phyloP scores from a whole-genome alignment of 352 stramenopile genomes.

The Salisapilia sapeloensis region DNA sequence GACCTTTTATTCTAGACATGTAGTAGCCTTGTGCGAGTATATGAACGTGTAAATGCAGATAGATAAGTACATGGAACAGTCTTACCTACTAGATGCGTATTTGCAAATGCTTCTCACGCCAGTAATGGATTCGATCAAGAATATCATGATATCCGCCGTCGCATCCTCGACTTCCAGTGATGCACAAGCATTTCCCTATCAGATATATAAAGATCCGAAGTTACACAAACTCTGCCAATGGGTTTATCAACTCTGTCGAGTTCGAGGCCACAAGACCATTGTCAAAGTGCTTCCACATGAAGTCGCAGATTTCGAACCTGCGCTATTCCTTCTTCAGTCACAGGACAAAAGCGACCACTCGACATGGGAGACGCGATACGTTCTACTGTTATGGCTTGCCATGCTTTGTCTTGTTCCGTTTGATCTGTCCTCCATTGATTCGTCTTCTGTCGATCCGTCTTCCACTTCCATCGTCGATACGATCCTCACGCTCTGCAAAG shows the following conservation, averaged over 20 bases:
- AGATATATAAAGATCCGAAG: conserved; percentile 49
- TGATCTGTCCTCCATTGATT: conserved; percentile 93
- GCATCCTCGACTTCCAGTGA: background rate
- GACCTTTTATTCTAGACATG: background rate
- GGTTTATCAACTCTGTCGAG: conserved; percentile 94
- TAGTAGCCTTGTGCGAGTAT: background rate
- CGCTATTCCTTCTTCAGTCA: conserved; percentile 75
- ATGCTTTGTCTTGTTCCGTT: conserved; percentile 97
- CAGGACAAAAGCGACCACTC: conserved; percentile 72
- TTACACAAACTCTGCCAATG: conserved; percentile 81
- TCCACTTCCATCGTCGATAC: conserved; percentile 48
- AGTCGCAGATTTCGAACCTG: conserved; percentile 91
- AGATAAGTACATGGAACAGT: conserved; percentile 82
- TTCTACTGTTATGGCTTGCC: conserved; percentile 93
- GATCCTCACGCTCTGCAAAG: conserved; percentile 73
- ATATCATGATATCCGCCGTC: conserved; percentile 16
- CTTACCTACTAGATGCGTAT: conserved; percentile 80
- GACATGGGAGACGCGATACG: conserved; percentile 60
- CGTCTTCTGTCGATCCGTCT: conserved; percentile 16
- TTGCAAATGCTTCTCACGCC: conserved; percentile 58
- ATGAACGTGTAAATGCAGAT: conserved; percentile 11
- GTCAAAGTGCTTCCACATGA: conserved; percentile 93
- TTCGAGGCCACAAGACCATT: conserved; percentile 92
- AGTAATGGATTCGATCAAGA: conserved; percentile 45
- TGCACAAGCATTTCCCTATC: conserved; percentile 41